Evolutionary conservation across 2,329 filamentous ascomycete species (phyloP).

Genomic region (Xylaria sp.): DNA sequence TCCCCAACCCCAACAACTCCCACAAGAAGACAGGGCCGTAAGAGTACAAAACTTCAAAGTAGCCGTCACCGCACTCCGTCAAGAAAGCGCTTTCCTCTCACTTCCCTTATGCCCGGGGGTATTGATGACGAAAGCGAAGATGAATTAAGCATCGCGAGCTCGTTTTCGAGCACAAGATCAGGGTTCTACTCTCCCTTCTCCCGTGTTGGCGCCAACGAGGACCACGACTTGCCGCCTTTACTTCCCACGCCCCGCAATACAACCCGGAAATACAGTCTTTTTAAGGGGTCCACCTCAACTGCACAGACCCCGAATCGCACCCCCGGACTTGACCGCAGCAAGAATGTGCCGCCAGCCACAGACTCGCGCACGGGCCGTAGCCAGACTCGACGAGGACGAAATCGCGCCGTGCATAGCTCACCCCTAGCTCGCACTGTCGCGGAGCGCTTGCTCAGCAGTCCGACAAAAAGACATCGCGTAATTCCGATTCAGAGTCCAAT

Average conservation of each 20-base stretch:
- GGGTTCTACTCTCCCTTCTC: slow-evolving; percentile 16
- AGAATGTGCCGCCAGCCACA: slow-evolving; percentile 28
- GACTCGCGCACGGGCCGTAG: slow-evolving; percentile 28
- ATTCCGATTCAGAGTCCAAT: slow-evolving; percentile 26
- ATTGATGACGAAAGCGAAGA: slow-evolving; percentile 34
- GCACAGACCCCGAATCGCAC: slow-evolving; percentile 2
- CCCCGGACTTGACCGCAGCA: background rate
- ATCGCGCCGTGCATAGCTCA: slow-evolving; percentile 35
- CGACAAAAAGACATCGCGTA: slow-evolving; percentile 31
- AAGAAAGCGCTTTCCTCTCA: slow-evolving; percentile 30
- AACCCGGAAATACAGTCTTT: slow-evolving; percentile 16
- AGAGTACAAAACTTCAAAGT: background rate
- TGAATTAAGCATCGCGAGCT: slow-evolving; percentile 32
- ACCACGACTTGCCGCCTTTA: slow-evolving; percentile 10
- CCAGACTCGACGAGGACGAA: slow-evolving; percentile 7
- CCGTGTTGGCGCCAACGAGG: slow-evolving; percentile 2
- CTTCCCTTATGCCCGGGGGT: slow-evolving; percentile 31
- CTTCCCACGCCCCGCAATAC: slow-evolving; percentile 26
- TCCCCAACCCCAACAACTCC: slow-evolving; percentile 18
- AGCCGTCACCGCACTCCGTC: slow-evolving; percentile 9
- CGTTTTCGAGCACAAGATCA: slow-evolving; percentile 16
- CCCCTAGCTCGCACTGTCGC: slow-evolving; percentile 36
- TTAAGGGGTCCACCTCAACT: slow-evolving; percentile 5
- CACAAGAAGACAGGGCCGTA: slow-evolving; percentile 19
- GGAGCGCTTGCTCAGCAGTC: slow-evolving; percentile 31